Base-by-base conservation (phyloP, 129 eudicot species). In the Tagetes erecta region DNA sequence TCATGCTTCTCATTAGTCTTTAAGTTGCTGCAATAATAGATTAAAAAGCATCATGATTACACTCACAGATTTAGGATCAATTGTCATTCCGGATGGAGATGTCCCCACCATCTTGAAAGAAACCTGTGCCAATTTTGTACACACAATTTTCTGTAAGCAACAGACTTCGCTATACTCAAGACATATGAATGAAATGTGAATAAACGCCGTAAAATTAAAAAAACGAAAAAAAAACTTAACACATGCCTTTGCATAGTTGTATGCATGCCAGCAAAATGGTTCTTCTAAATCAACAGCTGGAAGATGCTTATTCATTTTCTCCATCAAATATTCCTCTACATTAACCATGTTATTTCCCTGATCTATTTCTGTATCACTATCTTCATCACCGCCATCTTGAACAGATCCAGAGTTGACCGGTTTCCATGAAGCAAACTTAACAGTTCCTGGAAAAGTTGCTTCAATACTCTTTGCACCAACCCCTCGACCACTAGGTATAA, bases 231-330 rank as follows among this genome's bases (percentile, higher is more conserved):
- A 47, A 12, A 6, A 8, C 8, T 33, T 40, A 55, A 55, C 60
- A 55, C 85, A 4, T 78, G 88, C 99, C 82, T 91, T 95, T 0
- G 97, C 99, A 79, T 91, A 95, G 79, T 86, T 86, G 70, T 95
- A 95, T 5, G 97, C 97, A 45, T 91, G 94, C 97, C 99, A 91
- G 80, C 87, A 90, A 80, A 95, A 88, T 49, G 97, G 99, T 81
- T 95, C 97, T 75, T 95, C 99, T 53, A 95, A 79, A 72, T 95
- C 97, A 80, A 88, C 94, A 35, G 95, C 80, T 62, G 79, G 90
- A 72, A 95, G 97, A 79, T 87, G 80, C 87, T 88, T 95, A 77
- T 75, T 87, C 99, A 95, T 88, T 82, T 95, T 95, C 80, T 88
- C 96, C 84, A 85, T 78, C 78, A 95, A 78, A 34, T 81, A 80